Percentiles rank a stretch among this genome's conserved stretches.
Evolutionary conservation across 805 yeast genomes (phyloP).

Genomic region (Zygosaccharomyces lentus): DNA sequence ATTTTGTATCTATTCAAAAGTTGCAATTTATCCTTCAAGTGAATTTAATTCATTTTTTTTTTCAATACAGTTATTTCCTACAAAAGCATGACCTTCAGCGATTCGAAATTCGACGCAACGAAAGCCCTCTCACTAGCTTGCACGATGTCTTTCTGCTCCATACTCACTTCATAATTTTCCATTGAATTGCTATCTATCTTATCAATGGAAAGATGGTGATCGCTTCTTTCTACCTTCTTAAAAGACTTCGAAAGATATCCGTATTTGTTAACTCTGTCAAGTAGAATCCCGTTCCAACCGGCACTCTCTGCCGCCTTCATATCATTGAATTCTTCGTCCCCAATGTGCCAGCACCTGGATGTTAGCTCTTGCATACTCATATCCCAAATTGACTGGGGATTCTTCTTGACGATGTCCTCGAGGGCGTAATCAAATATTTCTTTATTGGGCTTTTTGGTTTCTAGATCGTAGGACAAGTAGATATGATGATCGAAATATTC

Average conservation of each 20-base stretch:
- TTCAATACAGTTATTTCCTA: background rate
- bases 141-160: conserved; percentile 16
- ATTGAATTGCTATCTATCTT: conserved; percentile 26
- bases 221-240: conserved; percentile 12
- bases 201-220: conserved; percentile 24
- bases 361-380: conserved; percentile 20
- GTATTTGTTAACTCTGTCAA: conserved; percentile 43
- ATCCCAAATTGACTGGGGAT: conserved; percentile 17
- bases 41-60: background rate
- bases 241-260: conserved; percentile 20
- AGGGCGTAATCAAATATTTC: conserved; percentile 44
- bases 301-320: conserved; percentile 46
- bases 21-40: background rate
- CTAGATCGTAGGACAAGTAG: conserved; percentile 56
- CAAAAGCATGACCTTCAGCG: conserved; percentile 13
- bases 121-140: conserved; percentile 19
- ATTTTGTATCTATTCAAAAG: background rate
- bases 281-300: conserved; percentile 59
- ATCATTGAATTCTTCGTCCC: conserved; percentile 58
- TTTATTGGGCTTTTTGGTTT: conserved; percentile 48
- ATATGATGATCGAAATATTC: conserved; percentile 40
- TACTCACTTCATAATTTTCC: conserved; percentile 20
- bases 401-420: conserved; percentile 24
- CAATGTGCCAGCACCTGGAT: conserved; percentile 55
- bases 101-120: conserved; percentile 26